These are phyloP conservation scores for Geotrichum restrictum DNA, from an alignment of 1,139 yeast genomes.

Conservation along the genomic window DNA sequence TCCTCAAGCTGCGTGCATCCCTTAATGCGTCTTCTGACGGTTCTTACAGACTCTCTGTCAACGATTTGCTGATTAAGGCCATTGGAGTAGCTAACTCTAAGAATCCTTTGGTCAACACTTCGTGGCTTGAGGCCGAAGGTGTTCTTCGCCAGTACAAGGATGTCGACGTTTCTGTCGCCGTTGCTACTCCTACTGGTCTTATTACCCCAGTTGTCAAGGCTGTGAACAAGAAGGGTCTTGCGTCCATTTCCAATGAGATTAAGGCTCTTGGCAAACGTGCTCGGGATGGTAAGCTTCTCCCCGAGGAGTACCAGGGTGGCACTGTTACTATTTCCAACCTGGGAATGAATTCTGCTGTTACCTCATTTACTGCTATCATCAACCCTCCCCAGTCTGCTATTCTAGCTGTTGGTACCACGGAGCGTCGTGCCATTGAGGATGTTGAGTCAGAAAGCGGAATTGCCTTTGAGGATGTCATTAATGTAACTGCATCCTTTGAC, in stretches of 20 bases:
- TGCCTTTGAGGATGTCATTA: slow-evolving; percentile 84
- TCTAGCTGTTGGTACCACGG: slow-evolving; percentile 88
- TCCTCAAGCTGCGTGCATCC: slow-evolving; percentile 86
- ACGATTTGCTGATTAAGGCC: slow-evolving; percentile 92
- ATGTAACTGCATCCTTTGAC: slow-evolving; percentile 93
- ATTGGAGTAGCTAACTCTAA: slow-evolving; percentile 82
- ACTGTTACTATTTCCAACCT: slow-evolving; percentile 96
- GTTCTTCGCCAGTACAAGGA: slow-evolving; percentile 86
- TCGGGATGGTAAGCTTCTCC: slow-evolving; percentile 82
- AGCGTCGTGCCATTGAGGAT: slow-evolving; percentile 91
- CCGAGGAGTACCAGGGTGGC: slow-evolving; percentile 99
- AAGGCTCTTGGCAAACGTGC: slow-evolving; percentile 97
- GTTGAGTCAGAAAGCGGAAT: slow-evolving; percentile 87
- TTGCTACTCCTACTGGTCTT: slow-evolving; percentile 95
- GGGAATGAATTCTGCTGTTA: slow-evolving; percentile 97
- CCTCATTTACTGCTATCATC: slow-evolving; percentile 88
- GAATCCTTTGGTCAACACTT: slow-evolving; percentile 91
- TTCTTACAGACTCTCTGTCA: slow-evolving; percentile 85
- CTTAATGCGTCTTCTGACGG: slow-evolving; percentile 83
- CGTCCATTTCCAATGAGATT: slow-evolving; percentile 72
- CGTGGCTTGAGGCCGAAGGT: slow-evolving; percentile 87
- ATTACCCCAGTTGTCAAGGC: slow-evolving; percentile 91
- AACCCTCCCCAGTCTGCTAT: slow-evolving; percentile 97
- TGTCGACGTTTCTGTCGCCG: slow-evolving; percentile 97
- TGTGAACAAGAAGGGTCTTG: slow-evolving; percentile 83